Conservation (phyloP, 495 filamentous ascomycete genomes). For the Entonaema liquescens region DNA sequence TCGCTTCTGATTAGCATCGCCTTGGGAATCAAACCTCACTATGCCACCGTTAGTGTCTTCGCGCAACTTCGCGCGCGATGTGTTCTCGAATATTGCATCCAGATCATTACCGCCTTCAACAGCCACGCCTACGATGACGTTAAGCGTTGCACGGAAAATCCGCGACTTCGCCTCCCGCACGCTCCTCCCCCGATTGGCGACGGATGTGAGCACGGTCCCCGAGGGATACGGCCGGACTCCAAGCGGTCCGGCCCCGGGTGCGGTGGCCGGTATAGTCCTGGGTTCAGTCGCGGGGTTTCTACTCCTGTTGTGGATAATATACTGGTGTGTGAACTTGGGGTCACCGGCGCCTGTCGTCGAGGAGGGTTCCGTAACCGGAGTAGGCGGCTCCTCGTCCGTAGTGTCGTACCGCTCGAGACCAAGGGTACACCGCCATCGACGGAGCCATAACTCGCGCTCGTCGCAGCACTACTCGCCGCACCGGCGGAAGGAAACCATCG, state of each 20-base stretch:
- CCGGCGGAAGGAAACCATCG: conserved; percentile 46
- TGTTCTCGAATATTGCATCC: conserved; percentile 12
- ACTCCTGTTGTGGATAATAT: conserved; percentile 78
- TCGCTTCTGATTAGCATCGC: not conserved
- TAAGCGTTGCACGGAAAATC: conserved; percentile 11
- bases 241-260: conserved; percentile 69
- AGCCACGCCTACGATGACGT: not conserved
- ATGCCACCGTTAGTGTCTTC: conserved; percentile 25
- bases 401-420: conserved; percentile 47
- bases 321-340: conserved; percentile 68
- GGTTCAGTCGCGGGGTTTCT: conserved; percentile 85
- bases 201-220: conserved; percentile 61
- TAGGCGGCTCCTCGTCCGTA: conserved; percentile 26
- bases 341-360: conserved; percentile 36
- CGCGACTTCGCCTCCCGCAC: conserved; percentile 30
- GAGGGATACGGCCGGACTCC: conserved; percentile 71
- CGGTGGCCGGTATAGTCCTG: conserved; percentile 84
- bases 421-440: conserved; percentile 36
- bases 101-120: not conserved
- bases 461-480: conserved; percentile 11
- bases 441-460: conserved; percentile 4
- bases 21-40: not conserved
- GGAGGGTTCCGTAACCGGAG: conserved; percentile 45
- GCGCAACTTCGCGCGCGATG: conserved; percentile 28
- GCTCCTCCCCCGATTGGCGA: conserved; percentile 34